These are phyloP conservation scores for Lyophyllum decastes DNA, from an alignment of 768 basidiomycete species.

Conservation along the genomic window DNA sequence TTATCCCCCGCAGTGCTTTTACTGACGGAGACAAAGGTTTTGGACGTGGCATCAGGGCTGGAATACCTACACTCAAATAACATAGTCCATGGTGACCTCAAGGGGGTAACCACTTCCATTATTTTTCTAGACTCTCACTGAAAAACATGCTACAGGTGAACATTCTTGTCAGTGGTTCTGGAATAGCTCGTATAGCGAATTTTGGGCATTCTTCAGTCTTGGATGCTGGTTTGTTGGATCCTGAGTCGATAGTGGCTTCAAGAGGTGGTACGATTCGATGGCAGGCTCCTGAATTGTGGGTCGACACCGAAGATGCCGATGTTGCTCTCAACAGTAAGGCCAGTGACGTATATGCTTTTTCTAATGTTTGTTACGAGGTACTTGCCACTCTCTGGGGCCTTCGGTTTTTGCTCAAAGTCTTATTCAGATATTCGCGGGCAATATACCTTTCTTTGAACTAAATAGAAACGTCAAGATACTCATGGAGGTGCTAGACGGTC, in stretches of 20 bases:
- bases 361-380: background rate
- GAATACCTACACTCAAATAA: slow-evolving; percentile 7
- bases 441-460: background rate
- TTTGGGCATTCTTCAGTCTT: background rate
- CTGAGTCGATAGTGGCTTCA: background rate
- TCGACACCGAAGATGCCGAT: background rate
- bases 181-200: background rate
- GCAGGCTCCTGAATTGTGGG: slow-evolving; percentile 5
- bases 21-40: background rate
- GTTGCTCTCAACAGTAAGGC: background rate
- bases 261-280: background rate
- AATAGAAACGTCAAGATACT: background rate
- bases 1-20: background rate
- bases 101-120: slow-evolving; percentile 2
- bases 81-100: slow-evolving; percentile 12
- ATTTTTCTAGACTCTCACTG: background rate
- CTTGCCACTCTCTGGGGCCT: background rate
- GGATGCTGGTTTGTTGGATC: background rate
- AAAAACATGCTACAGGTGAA: background rate
- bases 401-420: background rate
- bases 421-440: background rate
- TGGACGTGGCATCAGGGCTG: slow-evolving; percentile 9
- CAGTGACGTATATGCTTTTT: background rate
- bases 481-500: background rate
- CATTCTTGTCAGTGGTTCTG: background rate